Conservation (phyloP, 495 filamentous ascomycete species). For the Hypoxylon lienhwacheense region DNA sequence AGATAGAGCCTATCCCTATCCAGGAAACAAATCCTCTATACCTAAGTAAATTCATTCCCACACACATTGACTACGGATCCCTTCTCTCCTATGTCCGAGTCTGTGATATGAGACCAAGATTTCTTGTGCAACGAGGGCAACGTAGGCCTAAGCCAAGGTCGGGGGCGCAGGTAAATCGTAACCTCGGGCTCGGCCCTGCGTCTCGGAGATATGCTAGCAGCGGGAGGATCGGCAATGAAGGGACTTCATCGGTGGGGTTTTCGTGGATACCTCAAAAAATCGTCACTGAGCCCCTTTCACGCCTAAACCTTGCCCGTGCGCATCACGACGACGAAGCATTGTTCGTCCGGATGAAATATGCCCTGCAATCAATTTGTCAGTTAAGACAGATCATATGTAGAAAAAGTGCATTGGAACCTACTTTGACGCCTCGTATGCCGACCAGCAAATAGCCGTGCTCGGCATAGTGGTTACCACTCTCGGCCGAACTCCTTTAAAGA, state of each 20-base stretch:
- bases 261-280: slow-evolving; percentile 24
- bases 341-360: slow-evolving; percentile 60
- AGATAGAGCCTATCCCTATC: slow-evolving; percentile 1
- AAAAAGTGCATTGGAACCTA: slow-evolving; percentile 41
- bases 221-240: slow-evolving; percentile 29
- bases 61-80: slow-evolving; percentile 4
- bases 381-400: background rate
- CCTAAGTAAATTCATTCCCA: slow-evolving; percentile 4
- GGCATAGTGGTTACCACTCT: slow-evolving; percentile 96
- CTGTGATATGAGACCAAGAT: background rate
- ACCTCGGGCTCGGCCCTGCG: slow-evolving; percentile 21
- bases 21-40: slow-evolving; percentile 4
- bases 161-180: slow-evolving; percentile 6
- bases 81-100: slow-evolving; percentile 11
- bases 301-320: background rate
- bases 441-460: slow-evolving; percentile 98
- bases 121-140: slow-evolving; percentile 7
- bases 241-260: slow-evolving; percentile 20
- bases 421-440: slow-evolving; percentile 64
- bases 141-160: slow-evolving; percentile 2
- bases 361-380: slow-evolving; percentile 43
- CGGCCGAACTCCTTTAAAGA: slow-evolving; percentile 89
- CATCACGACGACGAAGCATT: slow-evolving; percentile 25
- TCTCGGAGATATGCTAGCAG: slow-evolving; percentile 33
- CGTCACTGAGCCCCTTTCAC: slow-evolving; percentile 6